Percentiles rank a stretch among this genome's conserved stretches.
These are phyloP conservation scores for Vigna trinervia DNA, from an alignment of 306 rosid genomes.

Conservation along the genomic window DNA sequence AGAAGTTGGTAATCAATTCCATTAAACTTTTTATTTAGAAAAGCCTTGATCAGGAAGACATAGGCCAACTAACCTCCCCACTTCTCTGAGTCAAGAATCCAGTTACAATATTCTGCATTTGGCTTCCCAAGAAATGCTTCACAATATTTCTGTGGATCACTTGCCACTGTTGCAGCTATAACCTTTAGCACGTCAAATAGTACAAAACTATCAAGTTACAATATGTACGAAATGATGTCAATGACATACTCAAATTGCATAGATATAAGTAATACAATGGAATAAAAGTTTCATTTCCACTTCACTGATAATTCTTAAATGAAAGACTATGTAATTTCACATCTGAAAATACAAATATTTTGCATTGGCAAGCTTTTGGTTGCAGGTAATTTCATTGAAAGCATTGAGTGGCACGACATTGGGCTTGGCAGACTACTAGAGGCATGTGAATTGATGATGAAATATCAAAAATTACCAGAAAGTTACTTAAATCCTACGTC, in stretches of 20 bases:
- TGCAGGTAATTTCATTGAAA: conserved; percentile 14
- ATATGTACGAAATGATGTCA: conserved; percentile 18
- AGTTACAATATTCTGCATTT: conserved; percentile 81
- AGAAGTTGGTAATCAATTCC: conserved; percentile 2
- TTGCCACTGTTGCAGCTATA: conserved; percentile 91
- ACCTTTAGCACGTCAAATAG: conserved; percentile 60
- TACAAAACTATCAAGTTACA: conserved; percentile 32
- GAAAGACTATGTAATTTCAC: conserved; percentile 11
- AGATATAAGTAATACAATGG: conserved; percentile 11
- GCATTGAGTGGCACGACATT: background rate
- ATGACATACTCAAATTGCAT: conserved; percentile 23
- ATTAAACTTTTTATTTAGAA: conserved; percentile 10
- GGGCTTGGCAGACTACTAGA: background rate
- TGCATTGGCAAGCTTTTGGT: conserved; percentile 15
- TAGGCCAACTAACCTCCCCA: conserved; percentile 89
- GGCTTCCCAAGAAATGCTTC: conserved; percentile 97
- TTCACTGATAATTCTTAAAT: conserved; percentile 25
- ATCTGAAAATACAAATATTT: conserved; percentile 11
- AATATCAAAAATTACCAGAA: background rate
- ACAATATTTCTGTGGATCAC: conserved; percentile 76
- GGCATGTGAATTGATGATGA: conserved; percentile 13
- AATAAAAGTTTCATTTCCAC: background rate
- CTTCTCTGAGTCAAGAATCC: conserved; percentile 93
- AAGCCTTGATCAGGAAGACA: conserved; percentile 17
- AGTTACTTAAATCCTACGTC: background rate